A percentile compares a stretch with the other conserved stretches of the same genome.
phyloP scores from a whole-genome alignment of 202 grass and related monocot genomes.

The Setaria italica region DNA sequence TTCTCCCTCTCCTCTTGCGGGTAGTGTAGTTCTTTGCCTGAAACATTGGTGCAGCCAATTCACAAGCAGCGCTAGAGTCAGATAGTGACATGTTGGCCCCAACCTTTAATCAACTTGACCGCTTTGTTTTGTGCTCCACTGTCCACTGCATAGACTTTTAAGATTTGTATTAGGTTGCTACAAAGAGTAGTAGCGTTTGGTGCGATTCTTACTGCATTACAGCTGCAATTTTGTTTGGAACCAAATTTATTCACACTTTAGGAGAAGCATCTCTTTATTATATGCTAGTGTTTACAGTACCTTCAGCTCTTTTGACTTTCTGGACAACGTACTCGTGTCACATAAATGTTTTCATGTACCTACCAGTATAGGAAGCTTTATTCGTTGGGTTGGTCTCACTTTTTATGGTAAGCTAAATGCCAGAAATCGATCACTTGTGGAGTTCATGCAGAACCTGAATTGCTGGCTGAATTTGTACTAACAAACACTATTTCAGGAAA shows the following conservation, averaged over 20 bases:
- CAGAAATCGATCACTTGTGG: not conserved
- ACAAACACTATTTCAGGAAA: conserved; percentile 2
- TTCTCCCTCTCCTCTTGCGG: conserved; percentile 1
- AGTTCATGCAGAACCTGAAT: conserved; percentile 4
- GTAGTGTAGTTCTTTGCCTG: conserved; percentile 12
- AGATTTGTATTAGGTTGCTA: not conserved
- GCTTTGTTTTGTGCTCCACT: conserved; percentile 21
- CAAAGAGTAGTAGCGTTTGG: conserved; percentile 30
- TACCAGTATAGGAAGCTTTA: not conserved
- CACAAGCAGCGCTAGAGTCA: not conserved
- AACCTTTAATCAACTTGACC: conserved; percentile 20
- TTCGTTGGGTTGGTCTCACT: conserved; percentile 25
- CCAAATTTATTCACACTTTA: conserved; percentile 12
- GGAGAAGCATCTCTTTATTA: conserved; percentile 23
- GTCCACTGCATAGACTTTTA: not conserved
- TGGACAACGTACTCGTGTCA: conserved; percentile 18
- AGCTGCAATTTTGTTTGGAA: not conserved
- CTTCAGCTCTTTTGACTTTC: conserved; percentile 23
- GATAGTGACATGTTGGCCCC: conserved; percentile 14
- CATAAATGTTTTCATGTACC: conserved; percentile 33
- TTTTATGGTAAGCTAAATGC: conserved; percentile 4
- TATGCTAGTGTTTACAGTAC: conserved; percentile 27
- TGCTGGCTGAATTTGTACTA: not conserved
- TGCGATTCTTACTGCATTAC: conserved; percentile 35
- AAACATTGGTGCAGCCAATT: conserved; percentile 20